Percentiles rank a stretch among this genome's conserved stretches.
Conservation (phyloP, 2,329 filamentous ascomycete species). For the Microdochium nivale region DNA sequence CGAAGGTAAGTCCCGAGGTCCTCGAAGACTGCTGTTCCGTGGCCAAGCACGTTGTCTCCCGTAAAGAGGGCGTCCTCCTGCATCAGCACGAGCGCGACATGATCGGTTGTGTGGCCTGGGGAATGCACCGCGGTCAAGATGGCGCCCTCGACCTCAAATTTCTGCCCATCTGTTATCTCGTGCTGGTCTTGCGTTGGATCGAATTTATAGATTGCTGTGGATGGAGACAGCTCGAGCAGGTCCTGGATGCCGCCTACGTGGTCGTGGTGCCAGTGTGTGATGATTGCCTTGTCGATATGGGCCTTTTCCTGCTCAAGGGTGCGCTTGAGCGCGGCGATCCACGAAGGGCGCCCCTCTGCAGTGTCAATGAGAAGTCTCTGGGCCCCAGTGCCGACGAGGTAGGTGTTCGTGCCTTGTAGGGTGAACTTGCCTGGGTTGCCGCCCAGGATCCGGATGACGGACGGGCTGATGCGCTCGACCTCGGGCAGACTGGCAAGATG, state of each 20-base stretch:
- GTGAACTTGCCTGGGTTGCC: slow-evolving; percentile 83
- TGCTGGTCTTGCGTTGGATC: slow-evolving; percentile 43
- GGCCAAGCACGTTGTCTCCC: slow-evolving; percentile 80
- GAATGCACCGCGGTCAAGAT: slow-evolving; percentile 27
- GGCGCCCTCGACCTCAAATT: slow-evolving; percentile 39
- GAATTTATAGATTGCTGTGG: slow-evolving; percentile 58
- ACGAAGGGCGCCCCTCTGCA: slow-evolving; percentile 69
- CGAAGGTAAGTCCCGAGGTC: slow-evolving; percentile 60
- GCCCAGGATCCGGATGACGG: slow-evolving; percentile 75
- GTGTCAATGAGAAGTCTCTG: slow-evolving; percentile 80
- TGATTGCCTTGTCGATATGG: slow-evolving; percentile 57
- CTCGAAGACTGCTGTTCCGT: slow-evolving; percentile 81
- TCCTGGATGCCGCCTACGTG: slow-evolving; percentile 71
- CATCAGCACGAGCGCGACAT: slow-evolving; percentile 68
- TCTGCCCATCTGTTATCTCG: slow-evolving; percentile 46
- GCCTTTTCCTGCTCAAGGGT: slow-evolving; percentile 62
- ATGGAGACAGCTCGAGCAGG: slow-evolving; percentile 54
- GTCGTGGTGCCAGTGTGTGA: slow-evolving; percentile 92
- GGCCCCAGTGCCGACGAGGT: slow-evolving; percentile 71
- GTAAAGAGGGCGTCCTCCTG: slow-evolving; percentile 83
- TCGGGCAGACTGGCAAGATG: slow-evolving; percentile 57
- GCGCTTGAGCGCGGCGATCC: slow-evolving; percentile 57
- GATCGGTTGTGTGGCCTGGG: slow-evolving; percentile 70
- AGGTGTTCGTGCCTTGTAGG: slow-evolving; percentile 83
- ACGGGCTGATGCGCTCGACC: slow-evolving; percentile 68